These are phyloP conservation scores for Metarhizium guizhouense DNA, from an alignment of 2,329 filamentous ascomycete species.

Conservation along the genomic window DNA sequence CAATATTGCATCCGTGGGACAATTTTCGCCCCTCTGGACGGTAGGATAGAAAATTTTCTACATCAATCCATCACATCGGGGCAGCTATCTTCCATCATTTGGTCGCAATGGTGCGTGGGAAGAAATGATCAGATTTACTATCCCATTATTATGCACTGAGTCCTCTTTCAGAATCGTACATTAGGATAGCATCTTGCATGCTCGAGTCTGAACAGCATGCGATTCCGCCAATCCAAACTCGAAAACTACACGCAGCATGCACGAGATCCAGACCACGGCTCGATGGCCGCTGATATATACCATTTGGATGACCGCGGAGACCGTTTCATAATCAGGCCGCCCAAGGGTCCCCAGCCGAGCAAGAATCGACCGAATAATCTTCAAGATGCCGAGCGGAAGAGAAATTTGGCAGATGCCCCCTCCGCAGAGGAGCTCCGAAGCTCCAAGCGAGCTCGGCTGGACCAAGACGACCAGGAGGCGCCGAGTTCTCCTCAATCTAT, in stretches of 20 bases:
- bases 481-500: neutral
- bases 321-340: neutral
- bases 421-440: neutral
- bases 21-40: neutral
- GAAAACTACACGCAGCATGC: neutral
- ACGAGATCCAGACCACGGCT: neutral
- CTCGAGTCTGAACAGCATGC: neutral
- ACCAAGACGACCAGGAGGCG: neutral
- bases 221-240: neutral
- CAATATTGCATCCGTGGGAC: neutral
- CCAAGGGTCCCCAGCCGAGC: neutral
- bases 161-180: neutral
- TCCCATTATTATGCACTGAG: neutral
- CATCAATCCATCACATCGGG: neutral
- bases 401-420: neutral
- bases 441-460: slow-evolving; percentile 6
- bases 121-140: neutral
- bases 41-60: neutral
- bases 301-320: neutral
- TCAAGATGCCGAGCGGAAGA: neutral
- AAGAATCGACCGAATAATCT: neutral
- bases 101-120: neutral
- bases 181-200: neutral
- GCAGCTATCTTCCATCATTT: neutral
- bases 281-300: neutral